Evolutionary conservation across 176 grass and related monocot genomes (phyloP).

Genomic region (Carex pumila): DNA sequence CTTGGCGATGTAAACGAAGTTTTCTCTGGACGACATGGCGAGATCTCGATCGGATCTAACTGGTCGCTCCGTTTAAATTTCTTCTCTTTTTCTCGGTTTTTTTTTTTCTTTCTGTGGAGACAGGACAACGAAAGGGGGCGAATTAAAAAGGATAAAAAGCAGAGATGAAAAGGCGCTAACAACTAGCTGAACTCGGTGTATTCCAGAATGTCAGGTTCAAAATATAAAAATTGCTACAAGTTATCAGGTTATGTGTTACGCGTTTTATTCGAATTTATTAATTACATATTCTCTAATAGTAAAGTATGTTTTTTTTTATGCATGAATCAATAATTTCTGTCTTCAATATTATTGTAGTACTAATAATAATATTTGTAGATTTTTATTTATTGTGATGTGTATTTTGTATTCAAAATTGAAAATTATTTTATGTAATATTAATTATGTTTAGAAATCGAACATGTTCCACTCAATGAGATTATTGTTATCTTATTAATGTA

Average conservation of each 20-base stretch:
- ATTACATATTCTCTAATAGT: too few relatives aligned
- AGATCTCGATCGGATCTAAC: constrained; percentile 20
- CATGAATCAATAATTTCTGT: neutral
- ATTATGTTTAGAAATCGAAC: neutral
- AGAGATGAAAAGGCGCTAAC: neutral
- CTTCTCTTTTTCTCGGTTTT: neutral
- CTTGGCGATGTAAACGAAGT: constrained; percentile 28
- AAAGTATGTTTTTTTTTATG: too few relatives aligned
- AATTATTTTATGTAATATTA: neutral
- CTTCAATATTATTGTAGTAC: neutral
- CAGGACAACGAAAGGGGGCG: constrained; percentile 3
- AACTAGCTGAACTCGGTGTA: neutral
- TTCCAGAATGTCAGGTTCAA: neutral
- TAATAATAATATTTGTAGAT: neutral
- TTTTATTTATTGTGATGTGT: neutral
- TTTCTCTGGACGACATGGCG: constrained; percentile 19
- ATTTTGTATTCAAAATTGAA: neutral
- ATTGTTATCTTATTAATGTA: neutral
- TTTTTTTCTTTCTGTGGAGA: neutral
- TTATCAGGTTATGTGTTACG: neutral
- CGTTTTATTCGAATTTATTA: too few relatives aligned
- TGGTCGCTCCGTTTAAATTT: neutral
- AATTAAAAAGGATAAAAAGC: constrained; percentile 13
- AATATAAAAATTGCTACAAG: neutral
- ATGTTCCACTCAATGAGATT: neutral